phyloP scores from a whole-genome alignment of 768 basidiomycete species.

The Pisolithus microcarpus region DNA sequence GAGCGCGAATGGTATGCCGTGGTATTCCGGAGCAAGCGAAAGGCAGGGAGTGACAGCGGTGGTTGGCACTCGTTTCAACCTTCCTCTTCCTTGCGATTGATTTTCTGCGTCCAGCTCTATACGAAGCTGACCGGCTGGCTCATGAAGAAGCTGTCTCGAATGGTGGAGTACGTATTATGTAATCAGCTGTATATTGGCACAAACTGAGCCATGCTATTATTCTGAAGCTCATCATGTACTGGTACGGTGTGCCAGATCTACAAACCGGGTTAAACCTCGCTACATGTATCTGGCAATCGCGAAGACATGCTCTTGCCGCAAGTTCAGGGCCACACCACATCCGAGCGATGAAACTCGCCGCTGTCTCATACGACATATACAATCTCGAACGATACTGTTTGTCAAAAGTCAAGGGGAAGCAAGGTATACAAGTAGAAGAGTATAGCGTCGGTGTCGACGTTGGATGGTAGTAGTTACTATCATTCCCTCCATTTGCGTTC shows the following conservation, averaged over 20 bases:
- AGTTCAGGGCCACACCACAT: slow-evolving; percentile 76
- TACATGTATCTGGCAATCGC: slow-evolving; percentile 93
- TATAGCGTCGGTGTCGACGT: slow-evolving; percentile 60
- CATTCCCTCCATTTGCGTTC: background rate
- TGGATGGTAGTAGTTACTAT: slow-evolving; percentile 48
- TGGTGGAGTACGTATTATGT: slow-evolving; percentile 56
- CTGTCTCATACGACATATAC: slow-evolving; percentile 71
- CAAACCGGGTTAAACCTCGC: slow-evolving; percentile 81
- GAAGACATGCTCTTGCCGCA: slow-evolving; percentile 75
- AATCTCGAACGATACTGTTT: slow-evolving; percentile 69
- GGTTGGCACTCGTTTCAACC: slow-evolving; percentile 34
- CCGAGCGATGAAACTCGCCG: slow-evolving; percentile 76
- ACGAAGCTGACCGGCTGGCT: slow-evolving; percentile 79
- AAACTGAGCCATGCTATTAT: slow-evolving; percentile 5
- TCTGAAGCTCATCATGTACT: slow-evolving; percentile 74
- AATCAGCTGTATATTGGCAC: background rate
- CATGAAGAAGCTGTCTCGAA: slow-evolving; percentile 90
- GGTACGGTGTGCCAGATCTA: slow-evolving; percentile 83
- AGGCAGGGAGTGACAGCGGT: slow-evolving; percentile 58
- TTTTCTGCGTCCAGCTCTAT: slow-evolving; percentile 48
- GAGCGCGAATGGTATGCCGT: slow-evolving; percentile 92
- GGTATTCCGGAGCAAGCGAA: slow-evolving; percentile 76
- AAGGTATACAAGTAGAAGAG: slow-evolving; percentile 47
- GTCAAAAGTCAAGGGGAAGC: slow-evolving; percentile 56
- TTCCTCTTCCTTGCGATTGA: background rate